Conservation (phyloP, 1,284 basidiomycete genomes). For the Tetrapyrgos nigripes region DNA sequence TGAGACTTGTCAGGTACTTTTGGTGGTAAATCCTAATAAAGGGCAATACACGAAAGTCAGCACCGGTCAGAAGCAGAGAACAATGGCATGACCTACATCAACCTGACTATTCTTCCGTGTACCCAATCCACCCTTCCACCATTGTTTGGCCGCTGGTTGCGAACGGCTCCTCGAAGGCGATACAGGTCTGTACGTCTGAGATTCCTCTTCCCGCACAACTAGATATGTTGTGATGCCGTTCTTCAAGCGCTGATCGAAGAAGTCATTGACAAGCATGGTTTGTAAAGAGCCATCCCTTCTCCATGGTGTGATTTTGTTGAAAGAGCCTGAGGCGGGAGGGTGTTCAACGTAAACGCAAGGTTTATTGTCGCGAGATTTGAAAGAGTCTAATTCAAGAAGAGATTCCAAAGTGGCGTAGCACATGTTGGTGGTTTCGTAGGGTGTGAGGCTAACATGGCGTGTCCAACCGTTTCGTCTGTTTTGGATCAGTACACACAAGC, state of each 20-base stretch:
- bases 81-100: too few species aligned
- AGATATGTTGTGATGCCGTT: constrained; percentile 26
- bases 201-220: constrained; percentile 23
- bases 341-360: constrained; percentile 32
- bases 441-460: constrained; percentile 30
- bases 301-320: constrained; percentile 30
- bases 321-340: constrained; percentile 29
- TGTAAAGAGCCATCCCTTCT: constrained; percentile 33
- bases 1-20: too few species aligned
- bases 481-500: background rate
- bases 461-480: constrained; percentile 35
- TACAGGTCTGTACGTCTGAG: background rate
- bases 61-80: too few species aligned
- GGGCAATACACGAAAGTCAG: too few species aligned
- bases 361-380: constrained; percentile 27
- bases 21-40: too few species aligned
- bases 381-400: constrained; percentile 31
- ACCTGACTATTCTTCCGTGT: background rate
- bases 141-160: too few species aligned
- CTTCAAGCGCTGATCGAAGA: constrained; percentile 27
- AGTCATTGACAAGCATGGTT: constrained; percentile 29
- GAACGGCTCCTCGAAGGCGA: background rate
- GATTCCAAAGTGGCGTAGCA: constrained; percentile 32
- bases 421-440: constrained; percentile 26
- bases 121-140: background rate